phyloP scores from a whole-genome alignment of 2,329 filamentous ascomycete species.

The Fusarium pseudograminearum region DNA sequence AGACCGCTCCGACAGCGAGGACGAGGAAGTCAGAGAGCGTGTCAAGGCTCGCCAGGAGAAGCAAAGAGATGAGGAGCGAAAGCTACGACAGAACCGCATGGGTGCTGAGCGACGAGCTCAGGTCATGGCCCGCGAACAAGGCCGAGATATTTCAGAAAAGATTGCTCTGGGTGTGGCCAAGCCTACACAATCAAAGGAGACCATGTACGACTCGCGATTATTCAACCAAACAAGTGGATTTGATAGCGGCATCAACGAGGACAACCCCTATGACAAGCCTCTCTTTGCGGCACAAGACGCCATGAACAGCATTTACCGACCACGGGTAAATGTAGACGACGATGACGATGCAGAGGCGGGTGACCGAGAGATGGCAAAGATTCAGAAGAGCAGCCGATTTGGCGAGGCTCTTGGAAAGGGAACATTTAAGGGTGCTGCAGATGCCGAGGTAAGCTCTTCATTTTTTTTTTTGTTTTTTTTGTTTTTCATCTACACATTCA shows the following conservation, averaged over 20 bases:
- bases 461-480: not conserved
- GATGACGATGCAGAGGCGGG: conserved; percentile 83
- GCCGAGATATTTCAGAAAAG: conserved; percentile 97
- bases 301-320: conserved; percentile 92
- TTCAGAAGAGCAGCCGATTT: conserved; percentile 87
- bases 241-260: conserved; percentile 93
- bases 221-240: conserved; percentile 97
- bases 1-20: conserved; percentile 67
- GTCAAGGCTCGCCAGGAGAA: conserved; percentile 82
- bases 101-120: conserved; percentile 91
- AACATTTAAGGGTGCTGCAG: conserved; percentile 88
- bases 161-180: conserved; percentile 94
- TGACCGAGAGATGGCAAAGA: conserved; percentile 86
- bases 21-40: conserved; percentile 78
- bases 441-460: conserved; percentile 75
- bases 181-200: conserved; percentile 89
- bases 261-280: conserved; percentile 97
- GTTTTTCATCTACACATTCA: not conserved
- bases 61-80: conserved; percentile 85
- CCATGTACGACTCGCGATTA: conserved; percentile 95
- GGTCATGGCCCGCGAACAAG: conserved; percentile 93
- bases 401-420: conserved; percentile 87
- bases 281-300: conserved; percentile 96
- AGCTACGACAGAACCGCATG: conserved; percentile 94
- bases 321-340: conserved; percentile 78